These are phyloP conservation scores for Solanum lycopersicoides DNA, from an alignment of 257 asterid species.

Conservation along the genomic window DNA sequence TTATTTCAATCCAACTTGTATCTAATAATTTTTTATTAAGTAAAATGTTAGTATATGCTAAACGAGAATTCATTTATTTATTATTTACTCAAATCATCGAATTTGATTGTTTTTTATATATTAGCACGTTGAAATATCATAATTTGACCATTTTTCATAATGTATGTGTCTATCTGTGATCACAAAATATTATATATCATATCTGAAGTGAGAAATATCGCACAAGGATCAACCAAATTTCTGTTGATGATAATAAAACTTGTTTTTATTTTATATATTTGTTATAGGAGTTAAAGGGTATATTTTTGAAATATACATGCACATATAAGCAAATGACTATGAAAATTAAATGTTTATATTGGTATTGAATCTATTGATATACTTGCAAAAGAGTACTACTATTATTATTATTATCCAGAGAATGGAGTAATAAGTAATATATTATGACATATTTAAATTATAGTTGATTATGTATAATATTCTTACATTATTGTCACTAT, in stretches of 20 bases:
- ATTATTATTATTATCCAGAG: background rate
- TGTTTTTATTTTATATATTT: background rate
- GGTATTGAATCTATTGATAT: background rate
- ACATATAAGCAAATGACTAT: background rate
- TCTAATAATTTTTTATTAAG: background rate
- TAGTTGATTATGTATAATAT: background rate
- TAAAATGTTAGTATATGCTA: background rate
- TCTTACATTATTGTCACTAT: background rate
- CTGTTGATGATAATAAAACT: too few species aligned
- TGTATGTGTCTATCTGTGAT: background rate
- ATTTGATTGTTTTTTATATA: background rate
- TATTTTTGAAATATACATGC: background rate
- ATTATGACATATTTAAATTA: background rate
- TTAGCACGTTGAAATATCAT: background rate
- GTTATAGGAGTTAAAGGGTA: background rate
- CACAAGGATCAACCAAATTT: background rate
- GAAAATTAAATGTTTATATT: background rate
- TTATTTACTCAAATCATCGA: background rate
- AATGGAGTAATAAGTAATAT: background rate
- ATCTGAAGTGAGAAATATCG: background rate
- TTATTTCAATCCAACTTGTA: background rate
- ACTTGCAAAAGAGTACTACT: background rate
- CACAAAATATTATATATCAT: background rate
- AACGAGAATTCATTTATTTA: background rate
- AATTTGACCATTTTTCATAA: background rate